These are phyloP conservation scores for Ceratocystis cacaofunesta DNA, from an alignment of 2,329 filamentous ascomycete species.

Conservation along the genomic window DNA sequence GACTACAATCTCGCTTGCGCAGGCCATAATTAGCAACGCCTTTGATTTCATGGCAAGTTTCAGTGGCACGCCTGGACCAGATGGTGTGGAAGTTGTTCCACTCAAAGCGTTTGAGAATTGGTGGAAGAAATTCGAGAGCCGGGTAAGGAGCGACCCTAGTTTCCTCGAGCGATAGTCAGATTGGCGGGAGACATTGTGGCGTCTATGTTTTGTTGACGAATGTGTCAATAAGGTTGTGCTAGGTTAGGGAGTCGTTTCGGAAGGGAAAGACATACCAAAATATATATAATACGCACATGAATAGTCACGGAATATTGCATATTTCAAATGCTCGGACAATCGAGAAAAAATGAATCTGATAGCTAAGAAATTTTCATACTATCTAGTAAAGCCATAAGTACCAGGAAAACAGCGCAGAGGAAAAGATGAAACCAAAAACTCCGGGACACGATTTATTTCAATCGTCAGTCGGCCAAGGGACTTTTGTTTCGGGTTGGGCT, in stretches of 20 bases:
- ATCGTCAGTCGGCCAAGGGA: conserved; percentile 11
- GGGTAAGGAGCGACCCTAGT: conserved; percentile 68
- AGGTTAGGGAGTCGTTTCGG: neutral
- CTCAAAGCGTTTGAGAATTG: conserved; percentile 90
- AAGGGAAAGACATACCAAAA: neutral
- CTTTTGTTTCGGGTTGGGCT: conserved; percentile 34
- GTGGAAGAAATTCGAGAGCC: conserved; percentile 93
- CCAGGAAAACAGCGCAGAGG: neutral
- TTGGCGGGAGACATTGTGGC: conserved; percentile 6
- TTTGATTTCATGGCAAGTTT: conserved; percentile 94
- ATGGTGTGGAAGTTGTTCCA: conserved; percentile 74
- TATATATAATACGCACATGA: neutral
- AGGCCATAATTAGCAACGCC: conserved; percentile 89
- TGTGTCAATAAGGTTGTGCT: neutral
- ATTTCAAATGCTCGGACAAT: neutral
- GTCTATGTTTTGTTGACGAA: neutral
- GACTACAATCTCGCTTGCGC: conserved; percentile 60
- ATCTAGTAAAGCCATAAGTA: neutral
- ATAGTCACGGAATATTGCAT: neutral
- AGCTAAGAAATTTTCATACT: neutral
- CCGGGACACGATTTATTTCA: neutral
- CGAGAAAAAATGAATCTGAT: neutral
- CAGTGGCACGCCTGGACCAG: conserved; percentile 45
- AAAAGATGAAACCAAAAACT: conserved; percentile 6
- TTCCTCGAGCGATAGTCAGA: conserved; percentile 58